Base-by-base conservation (phyloP, 2,329 filamentous ascomycete species). In the Tolypocladium sp. region DNA sequence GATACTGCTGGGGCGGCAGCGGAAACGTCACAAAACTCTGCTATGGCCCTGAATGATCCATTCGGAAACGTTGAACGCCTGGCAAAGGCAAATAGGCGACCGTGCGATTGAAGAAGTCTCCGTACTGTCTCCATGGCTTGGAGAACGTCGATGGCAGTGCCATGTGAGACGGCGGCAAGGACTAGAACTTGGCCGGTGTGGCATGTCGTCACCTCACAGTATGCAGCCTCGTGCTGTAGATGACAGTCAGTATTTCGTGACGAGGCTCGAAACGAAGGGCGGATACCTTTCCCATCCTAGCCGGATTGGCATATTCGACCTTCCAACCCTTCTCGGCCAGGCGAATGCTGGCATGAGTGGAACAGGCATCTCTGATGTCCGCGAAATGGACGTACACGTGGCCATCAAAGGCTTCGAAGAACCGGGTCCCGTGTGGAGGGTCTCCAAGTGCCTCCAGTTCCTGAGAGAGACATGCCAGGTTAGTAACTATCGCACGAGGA, bases 341-440 rank as follows among this genome's bases (percentile, higher is more conserved):
- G 2, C 74, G 71, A 35, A 82, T 68, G 56, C 79, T 79, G 15
- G 78, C 72, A 59, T 78, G 74, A 9, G 81, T 77, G 38, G 76
- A 74, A 57, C 76, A 79, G 8, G 85, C 78, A 68, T 88, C 84
- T 56, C 82, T 78, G 56, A 87, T 80, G 64, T 89, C 85, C 8
- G 77, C 73, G 64, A 88, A 86, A 5, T 78, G 79, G 30, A 86
- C 71, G 59, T 79, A 82, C 37, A 84, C 76, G 55, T 74, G 77
- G 4, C 77, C 76, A 52, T 69, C 70, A 35, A 67, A 65, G 4
- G 68, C 61, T 20, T 74, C 69, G 1, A 79, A 61, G 33, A 74
- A 70, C 12, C 70, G 73, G 9, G 66, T 68, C 25, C 78, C 78
- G 37, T 75, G 69, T 55, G 74, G 71, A 17, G 44, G 68, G 62